Percentiles rank a stretch among this genome's conserved stretches.
Conservation (phyloP, 768 basidiomycete genomes). For the Candolleomyces efflorescens region DNA sequence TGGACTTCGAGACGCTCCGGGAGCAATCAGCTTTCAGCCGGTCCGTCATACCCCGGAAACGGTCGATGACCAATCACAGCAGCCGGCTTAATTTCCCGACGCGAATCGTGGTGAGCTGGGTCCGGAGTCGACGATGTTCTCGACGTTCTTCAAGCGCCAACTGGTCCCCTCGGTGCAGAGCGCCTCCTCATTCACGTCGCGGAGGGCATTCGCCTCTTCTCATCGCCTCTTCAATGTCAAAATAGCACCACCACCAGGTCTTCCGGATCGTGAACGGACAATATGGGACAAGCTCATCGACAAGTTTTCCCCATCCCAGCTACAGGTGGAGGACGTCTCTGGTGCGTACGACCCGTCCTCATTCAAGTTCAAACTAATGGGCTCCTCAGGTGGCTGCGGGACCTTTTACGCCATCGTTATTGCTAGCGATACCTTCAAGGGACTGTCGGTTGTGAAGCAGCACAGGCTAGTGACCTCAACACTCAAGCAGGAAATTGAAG, state of each 20-base stretch:
- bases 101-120: background rate
- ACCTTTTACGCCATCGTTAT: slow-evolving; percentile 93
- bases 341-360: slow-evolving; percentile 45
- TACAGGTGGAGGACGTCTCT: slow-evolving; percentile 93
- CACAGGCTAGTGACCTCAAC: slow-evolving; percentile 85
- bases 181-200: background rate
- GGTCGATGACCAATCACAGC: slow-evolving; percentile 8
- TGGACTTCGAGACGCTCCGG: background rate
- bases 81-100: background rate
- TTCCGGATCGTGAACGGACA: slow-evolving; percentile 59
- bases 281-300: slow-evolving; percentile 72
- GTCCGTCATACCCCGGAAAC: background rate
- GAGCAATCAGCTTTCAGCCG: background rate
- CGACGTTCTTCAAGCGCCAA: slow-evolving; percentile 6
- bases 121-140: slow-evolving; percentile 4
- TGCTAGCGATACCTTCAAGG: slow-evolving; percentile 81
- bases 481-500: slow-evolving; percentile 84
- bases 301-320: slow-evolving; percentile 71
- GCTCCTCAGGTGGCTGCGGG: slow-evolving; percentile 85
- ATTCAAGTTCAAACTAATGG: background rate
- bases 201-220: slow-evolving; percentile 26
- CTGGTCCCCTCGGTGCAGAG: slow-evolving; percentile 5
- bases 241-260: slow-evolving; percentile 16
- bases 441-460: slow-evolving; percentile 85
- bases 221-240: slow-evolving; percentile 15